These are phyloP conservation scores for Arabis hirsuta DNA, from an alignment of 345 rosid genomes.

Conservation along the genomic window DNA sequence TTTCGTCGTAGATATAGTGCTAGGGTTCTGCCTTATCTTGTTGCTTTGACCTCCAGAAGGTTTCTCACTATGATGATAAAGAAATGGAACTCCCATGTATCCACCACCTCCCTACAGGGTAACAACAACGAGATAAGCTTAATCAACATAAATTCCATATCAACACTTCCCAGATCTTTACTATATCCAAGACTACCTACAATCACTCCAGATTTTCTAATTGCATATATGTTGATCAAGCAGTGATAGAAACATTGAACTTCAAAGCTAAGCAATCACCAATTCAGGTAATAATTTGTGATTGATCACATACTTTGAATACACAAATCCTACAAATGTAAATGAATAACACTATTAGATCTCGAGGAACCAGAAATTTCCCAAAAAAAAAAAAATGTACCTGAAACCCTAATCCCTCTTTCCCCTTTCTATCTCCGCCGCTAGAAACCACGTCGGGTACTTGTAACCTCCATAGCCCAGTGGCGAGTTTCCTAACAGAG, in stretches of 20 bases:
- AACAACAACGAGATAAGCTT: conserved; percentile 11
- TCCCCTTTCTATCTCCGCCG: conserved; percentile 47
- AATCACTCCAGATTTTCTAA: background rate
- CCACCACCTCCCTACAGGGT: conserved; percentile 39
- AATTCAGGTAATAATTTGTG: background rate
- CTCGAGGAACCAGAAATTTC: conserved; percentile 7
- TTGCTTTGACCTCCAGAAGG: conserved; percentile 28
- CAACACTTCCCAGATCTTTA: conserved; percentile 14
- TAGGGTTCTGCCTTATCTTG: conserved; percentile 40
- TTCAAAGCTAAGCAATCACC: conserved; percentile 27
- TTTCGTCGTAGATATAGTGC: conserved; percentile 40
- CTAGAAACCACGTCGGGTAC: conserved; percentile 50
- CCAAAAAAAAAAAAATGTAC: conserved; percentile 34
- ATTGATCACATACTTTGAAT: background rate
- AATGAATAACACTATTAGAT: conserved; percentile 20
- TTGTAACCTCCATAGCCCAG: conserved; percentile 89
- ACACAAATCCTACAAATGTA: conserved; percentile 25
- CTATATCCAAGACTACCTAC: background rate
- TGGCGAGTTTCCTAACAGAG: conserved; percentile 90
- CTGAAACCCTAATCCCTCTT: conserved; percentile 70
- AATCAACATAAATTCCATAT: background rate
- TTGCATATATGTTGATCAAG: background rate
- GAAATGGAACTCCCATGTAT: conserved; percentile 42
- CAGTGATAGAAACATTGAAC: conserved; percentile 18
- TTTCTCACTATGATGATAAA: conserved; percentile 45